Conservation (phyloP, 306 rosid genomes). For the Cyamopsis tetragonoloba region DNA sequence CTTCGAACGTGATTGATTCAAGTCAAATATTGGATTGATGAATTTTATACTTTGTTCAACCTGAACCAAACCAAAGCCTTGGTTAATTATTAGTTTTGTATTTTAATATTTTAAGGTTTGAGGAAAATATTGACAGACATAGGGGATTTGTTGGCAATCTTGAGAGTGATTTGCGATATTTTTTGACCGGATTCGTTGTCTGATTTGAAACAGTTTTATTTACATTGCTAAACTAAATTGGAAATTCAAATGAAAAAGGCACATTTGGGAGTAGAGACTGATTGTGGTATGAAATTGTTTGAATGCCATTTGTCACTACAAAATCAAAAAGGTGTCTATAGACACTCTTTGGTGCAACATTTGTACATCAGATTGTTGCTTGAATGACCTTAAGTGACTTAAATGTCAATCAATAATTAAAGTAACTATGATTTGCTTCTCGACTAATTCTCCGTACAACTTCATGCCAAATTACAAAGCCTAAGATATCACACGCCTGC, state of each 20-base stretch:
- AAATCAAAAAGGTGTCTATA: not conserved
- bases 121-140: too few species aligned
- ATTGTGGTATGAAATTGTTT: slow-evolving; percentile 6
- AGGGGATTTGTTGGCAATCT: too few species aligned
- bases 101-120: too few species aligned
- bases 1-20: too few species aligned
- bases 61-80: too few species aligned
- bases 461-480: slow-evolving; percentile 26
- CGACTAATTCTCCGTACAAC: slow-evolving; percentile 18
- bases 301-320: not conserved
- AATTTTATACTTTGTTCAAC: too few species aligned
- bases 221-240: too few species aligned
- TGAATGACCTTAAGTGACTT: not conserved
- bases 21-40: too few species aligned
- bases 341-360: not conserved
- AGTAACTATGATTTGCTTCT: slow-evolving; percentile 11
- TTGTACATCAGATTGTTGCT: not conserved
- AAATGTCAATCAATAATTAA: not conserved
- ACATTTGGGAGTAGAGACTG: not conserved
- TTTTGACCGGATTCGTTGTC: too few species aligned
- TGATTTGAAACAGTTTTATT: too few species aligned
- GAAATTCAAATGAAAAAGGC: not conserved
- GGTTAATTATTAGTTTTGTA: too few species aligned
- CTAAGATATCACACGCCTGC: slow-evolving; percentile 13
- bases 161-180: too few species aligned